Percentiles rank a stretch among this genome's conserved stretches.
These are phyloP conservation scores for Chondrus crispus DNA, from an alignment of 23 red algal genomes.

Conservation along the genomic window DNA sequence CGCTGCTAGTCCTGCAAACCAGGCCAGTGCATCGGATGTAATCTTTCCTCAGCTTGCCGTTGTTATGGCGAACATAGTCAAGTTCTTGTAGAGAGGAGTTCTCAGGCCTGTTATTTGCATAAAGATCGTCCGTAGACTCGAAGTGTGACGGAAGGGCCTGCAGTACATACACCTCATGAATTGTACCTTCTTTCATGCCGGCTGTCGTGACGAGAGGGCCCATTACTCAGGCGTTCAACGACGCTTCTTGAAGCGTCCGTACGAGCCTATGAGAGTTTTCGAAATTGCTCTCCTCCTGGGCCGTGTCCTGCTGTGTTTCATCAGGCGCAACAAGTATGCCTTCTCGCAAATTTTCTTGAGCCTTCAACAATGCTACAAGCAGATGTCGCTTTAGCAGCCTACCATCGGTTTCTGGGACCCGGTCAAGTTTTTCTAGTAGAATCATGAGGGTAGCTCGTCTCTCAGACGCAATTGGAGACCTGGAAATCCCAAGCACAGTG, in stretches of 20 bases:
- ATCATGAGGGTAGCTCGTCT: not conserved
- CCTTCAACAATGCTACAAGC: not conserved
- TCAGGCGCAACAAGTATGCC: not conserved
- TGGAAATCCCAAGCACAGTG: not conserved
- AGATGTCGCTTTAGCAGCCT: not conserved
- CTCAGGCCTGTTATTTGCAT: not conserved
- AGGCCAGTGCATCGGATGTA: not conserved
- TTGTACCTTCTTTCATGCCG: not conserved
- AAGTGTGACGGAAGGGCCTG: not conserved
- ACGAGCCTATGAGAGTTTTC: not conserved
- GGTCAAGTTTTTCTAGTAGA: not conserved
- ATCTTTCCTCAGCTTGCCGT: not conserved
- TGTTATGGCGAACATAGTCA: not conserved
- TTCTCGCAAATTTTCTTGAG: not conserved
- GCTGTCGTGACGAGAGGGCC: not conserved
- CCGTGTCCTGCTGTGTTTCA: not conserved
- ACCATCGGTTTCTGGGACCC: not conserved
- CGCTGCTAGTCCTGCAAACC: not conserved
- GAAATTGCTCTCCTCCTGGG: not conserved
- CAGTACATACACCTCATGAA: not conserved
- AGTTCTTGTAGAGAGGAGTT: not conserved
- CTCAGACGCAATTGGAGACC: not conserved
- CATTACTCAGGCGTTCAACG: not conserved
- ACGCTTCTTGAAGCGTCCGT: not conserved
- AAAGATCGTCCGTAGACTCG: not conserved